Conservation (phyloP, 495 filamentous ascomycete species). For the Neurospora sp. region DNA sequence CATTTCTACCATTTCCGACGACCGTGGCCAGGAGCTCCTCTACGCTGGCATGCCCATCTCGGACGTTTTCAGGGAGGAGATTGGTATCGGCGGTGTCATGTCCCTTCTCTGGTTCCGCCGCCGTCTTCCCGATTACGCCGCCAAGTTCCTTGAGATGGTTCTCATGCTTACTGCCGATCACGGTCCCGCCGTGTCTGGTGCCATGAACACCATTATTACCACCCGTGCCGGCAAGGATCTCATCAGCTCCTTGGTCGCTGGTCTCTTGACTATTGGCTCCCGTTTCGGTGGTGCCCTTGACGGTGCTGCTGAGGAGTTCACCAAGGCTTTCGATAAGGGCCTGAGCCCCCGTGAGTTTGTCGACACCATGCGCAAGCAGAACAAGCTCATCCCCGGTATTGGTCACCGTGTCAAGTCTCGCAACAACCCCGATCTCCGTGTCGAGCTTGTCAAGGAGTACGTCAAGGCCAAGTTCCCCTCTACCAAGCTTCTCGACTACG, state of each 20-base stretch:
- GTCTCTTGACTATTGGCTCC: slow-evolving; percentile 96
- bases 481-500: slow-evolving; percentile 96
- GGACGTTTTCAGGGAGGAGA: slow-evolving; percentile 97
- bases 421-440: slow-evolving; percentile 98
- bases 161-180: slow-evolving; percentile 99
- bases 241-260: slow-evolving; percentile 85
- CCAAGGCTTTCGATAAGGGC: slow-evolving; percentile 94
- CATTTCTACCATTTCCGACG: slow-evolving; percentile 98
- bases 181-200: slow-evolving; percentile 96
- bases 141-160: slow-evolving; percentile 99
- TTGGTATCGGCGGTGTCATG: slow-evolving; percentile 99
- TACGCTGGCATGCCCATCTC: slow-evolving; percentile 99
- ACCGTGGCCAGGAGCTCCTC: slow-evolving; percentile 97
- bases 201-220: slow-evolving; percentile 99
- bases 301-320: slow-evolving; percentile 96
- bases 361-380: slow-evolving; percentile 96
- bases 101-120: slow-evolving; percentile 99
- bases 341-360: slow-evolving; percentile 98
- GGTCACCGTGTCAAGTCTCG: slow-evolving; percentile 98
- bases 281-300: slow-evolving; percentile 98
- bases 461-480: slow-evolving; percentile 94
- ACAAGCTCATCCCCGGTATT: slow-evolving; percentile 99
- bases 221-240: slow-evolving; percentile 98
- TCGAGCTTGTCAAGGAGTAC: slow-evolving; percentile 98
- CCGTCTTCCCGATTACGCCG: slow-evolving; percentile 88